A percentile compares a stretch with the other conserved stretches of the same genome.
Conservation (phyloP, 2,329 filamentous ascomycete species). For the Aspergillus sp. region DNA sequence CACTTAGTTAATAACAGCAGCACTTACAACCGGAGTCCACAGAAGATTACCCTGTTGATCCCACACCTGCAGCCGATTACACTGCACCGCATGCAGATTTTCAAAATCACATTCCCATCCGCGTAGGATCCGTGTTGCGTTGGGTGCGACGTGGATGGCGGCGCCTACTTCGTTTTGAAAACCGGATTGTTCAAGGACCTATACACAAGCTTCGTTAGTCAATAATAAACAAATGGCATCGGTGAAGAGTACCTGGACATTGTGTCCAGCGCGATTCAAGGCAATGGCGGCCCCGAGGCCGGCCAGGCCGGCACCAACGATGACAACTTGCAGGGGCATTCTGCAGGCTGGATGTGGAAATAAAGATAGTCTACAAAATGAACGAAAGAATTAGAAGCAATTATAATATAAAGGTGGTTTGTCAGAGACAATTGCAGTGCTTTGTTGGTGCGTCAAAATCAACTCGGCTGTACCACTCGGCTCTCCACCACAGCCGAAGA, state of each 20-base stretch:
- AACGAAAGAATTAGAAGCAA: too few species aligned
- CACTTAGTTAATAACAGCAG: neutral
- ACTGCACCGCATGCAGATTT: constrained; percentile 9
- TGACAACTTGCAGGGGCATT: constrained; percentile 6
- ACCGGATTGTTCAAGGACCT: constrained; percentile 21
- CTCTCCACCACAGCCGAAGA: too few species aligned
- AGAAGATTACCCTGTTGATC: constrained; percentile 2
- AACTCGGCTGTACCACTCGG: too few species aligned
- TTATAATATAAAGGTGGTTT: too few species aligned
- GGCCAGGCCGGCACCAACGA: constrained; percentile 14
- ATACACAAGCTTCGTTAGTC: too few species aligned
- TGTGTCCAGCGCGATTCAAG: constrained; percentile 17
- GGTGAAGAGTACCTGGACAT: constrained; percentile 24
- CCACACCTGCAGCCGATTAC: constrained; percentile 8
- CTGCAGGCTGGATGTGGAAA: too few species aligned
- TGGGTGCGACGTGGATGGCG: constrained; percentile 27
- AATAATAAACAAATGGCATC: too few species aligned
- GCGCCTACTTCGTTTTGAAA: constrained; percentile 30
- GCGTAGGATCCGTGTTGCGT: constrained; percentile 23
- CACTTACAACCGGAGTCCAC: constrained; percentile 1
- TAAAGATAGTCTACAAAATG: too few species aligned
- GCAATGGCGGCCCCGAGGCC: constrained; percentile 21
- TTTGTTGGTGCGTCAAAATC: too few species aligned
- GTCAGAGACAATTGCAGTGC: too few species aligned
- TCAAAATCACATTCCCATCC: constrained; percentile 22